Evolutionary conservation across 805 yeast genomes (phyloP).

Genomic region (Kodamaea kaohsiungensis): DNA sequence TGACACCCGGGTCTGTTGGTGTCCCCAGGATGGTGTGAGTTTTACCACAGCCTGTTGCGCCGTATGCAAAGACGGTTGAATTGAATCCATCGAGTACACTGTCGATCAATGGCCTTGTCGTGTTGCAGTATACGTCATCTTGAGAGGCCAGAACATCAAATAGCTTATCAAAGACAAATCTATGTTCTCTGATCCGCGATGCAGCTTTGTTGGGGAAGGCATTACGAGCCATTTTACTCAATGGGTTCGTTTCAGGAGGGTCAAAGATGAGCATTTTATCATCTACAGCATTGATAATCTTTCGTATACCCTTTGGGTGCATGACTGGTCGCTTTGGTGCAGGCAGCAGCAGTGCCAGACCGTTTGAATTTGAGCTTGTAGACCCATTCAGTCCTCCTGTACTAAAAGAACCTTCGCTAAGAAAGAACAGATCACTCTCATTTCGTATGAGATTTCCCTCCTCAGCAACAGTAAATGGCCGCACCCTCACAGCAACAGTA

Average conservation of each 20-base stretch:
- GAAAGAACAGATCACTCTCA: conserved; percentile 42
- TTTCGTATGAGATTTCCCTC: conserved; percentile 44
- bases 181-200: conserved; percentile 64
- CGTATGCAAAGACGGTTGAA: conserved; percentile 92
- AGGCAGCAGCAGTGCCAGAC: conserved; percentile 10
- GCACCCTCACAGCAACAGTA: conserved; percentile 74
- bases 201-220: conserved; percentile 41
- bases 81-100: conserved; percentile 82
- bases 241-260: conserved; percentile 73
- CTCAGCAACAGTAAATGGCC: conserved; percentile 76
- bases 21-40: conserved; percentile 88
- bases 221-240: conserved; percentile 48
- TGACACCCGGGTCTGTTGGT: conserved; percentile 72
- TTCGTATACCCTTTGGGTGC: conserved; percentile 58
- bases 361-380: neutral
- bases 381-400: neutral
- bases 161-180: conserved; percentile 78
- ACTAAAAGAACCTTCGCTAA: conserved; percentile 55
- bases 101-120: conserved; percentile 73
- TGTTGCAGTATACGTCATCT: conserved; percentile 61
- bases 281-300: conserved; percentile 77
- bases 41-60: conserved; percentile 98
- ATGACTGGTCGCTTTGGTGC: conserved; percentile 14
- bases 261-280: conserved; percentile 85
- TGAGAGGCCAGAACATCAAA: conserved; percentile 71